Base-by-base conservation (phyloP, 2,329 filamentous ascomycete species). In the Epichloe sp. region DNA sequence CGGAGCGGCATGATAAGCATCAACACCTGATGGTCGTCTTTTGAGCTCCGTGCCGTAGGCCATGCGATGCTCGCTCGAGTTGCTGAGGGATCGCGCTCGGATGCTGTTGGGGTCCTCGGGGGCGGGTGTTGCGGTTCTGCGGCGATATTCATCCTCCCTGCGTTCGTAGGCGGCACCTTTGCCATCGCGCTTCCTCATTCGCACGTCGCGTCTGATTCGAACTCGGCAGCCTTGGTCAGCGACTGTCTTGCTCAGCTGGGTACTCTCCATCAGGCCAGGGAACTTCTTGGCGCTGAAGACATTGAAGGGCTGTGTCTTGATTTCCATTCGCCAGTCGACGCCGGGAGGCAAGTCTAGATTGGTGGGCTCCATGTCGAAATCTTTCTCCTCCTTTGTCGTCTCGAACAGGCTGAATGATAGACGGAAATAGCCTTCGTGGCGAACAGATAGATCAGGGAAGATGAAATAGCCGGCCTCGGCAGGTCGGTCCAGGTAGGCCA, bases 261-360 rank as follows among this genome's bases (percentile, higher is more conserved):
- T 98, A 71, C 89, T 96, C 66, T 93, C 88, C 44, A 86, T 85
- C 53, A 97, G 73, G 17, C 91, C 93, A 15, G 93, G 93, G 71
- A 98, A 98, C 72, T 96, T 97, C 82, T 97, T 98, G 48, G 93
- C 93, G 60, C 90, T 96, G 72, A 79, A 97, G 42, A 97, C 93
- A 47, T 80, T 83, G 66, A 98, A 97, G 0, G 87, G 82, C 12
- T 77, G 71, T 0, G 93, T 95, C 73, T 91, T 89, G 60, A 96
- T 86, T 66, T 95, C 88, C 70, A 96, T 80, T 50, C 90, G 80
- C 71, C 88, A 91, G 62, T 89, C 85, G 56, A 95, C 86, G 53
- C 68, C 68, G 0, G 63, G 62, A 4, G 64, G 63, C n/a, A 85
- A 69, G 60, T 76, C 66, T 63, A 72, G 46, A 54, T 71, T 67